Base-by-base conservation (phyloP, 495 filamentous ascomycete genomes). In the Podospora anserina region DNA sequence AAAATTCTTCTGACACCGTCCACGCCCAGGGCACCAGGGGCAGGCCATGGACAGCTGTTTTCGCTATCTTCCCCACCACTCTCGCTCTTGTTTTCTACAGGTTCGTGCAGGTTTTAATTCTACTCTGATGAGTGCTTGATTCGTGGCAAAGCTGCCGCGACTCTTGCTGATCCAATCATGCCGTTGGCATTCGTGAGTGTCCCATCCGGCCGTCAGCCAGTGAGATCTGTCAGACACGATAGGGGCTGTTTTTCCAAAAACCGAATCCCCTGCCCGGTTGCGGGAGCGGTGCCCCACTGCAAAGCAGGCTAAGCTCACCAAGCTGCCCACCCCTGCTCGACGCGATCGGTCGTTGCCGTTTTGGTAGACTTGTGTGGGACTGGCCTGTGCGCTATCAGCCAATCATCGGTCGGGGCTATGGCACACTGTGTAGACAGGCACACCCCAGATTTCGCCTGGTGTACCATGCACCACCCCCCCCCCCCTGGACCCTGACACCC, bases 1-100 rank as follows among this genome's bases (percentile, higher is more conserved):
- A 64, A 71, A 68, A 66, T 11, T 53, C 69, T 63, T 67, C 27
- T 13, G 19, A n/a, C 39, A 49, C 39, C 13, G 15, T 11, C 39
- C 7, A 11, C 13, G 39, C 15, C n/a, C 65, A 68, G 28, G 69
- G 4, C 30, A 4, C 30, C 30, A 32, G 30, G 30, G 30, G 30
- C 30, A 32, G 62, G 26, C 23, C 13, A 23, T 30, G 2, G 65
- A 34, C 65, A 61, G 6, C 59, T 61, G 59, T 61, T 34, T 32
- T 27, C 59, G 4, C 23, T 23, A 23, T 58, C n/a, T 26, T 16
- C 55, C 1, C 34, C 34, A 39, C 34, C 11, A 6, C 34, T 39
- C 34, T 39, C 34, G 6, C 6, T 39, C 34, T 39, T 23, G 23
- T 23, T 23, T 23, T 2, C 23, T 1, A 23, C 23, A 23, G 23